Percentiles rank a stretch among this genome's conserved stretches.
These are phyloP conservation scores for Ascosphaera apis DNA, from an alignment of 2,329 filamentous ascomycete genomes.

Conservation along the genomic window DNA sequence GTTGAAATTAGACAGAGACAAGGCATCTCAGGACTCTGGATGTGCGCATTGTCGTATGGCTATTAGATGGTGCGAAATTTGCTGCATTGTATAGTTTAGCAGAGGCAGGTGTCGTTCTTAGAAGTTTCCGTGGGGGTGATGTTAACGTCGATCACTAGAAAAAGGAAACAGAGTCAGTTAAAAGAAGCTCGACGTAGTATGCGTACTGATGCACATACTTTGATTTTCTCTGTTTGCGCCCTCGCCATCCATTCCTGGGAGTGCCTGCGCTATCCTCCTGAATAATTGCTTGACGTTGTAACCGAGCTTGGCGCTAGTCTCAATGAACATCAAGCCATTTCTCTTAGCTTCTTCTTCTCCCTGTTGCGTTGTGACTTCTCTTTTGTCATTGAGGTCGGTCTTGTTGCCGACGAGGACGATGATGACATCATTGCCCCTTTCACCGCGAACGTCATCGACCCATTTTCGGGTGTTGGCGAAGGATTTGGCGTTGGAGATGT, in stretches of 20 bases:
- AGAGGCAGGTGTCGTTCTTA: slow-evolving; percentile 51
- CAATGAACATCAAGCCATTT: slow-evolving; percentile 92
- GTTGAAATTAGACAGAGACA: too few species aligned
- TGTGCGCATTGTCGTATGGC: too few species aligned
- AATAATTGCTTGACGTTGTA: slow-evolving; percentile 97
- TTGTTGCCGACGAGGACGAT: slow-evolving; percentile 98
- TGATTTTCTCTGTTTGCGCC: slow-evolving; percentile 55
- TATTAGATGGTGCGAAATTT: too few species aligned
- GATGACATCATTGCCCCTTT: slow-evolving; percentile 95
- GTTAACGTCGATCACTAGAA: slow-evolving; percentile 74
- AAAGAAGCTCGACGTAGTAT: too few species aligned
- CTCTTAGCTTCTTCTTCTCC: slow-evolving; percentile 97
- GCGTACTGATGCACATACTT: slow-evolving; percentile 42
- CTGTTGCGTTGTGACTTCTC: slow-evolving; percentile 87
- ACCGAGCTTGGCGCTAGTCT: slow-evolving; percentile 92
- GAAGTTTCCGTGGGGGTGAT: slow-evolving; percentile 46
- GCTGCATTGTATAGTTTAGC: too few species aligned
- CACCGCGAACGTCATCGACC: slow-evolving; percentile 94
- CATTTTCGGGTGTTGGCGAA: slow-evolving; percentile 99
- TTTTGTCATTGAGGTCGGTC: slow-evolving; percentile 94
- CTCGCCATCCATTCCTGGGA: slow-evolving; percentile 92
- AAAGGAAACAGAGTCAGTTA: slow-evolving; percentile 13
- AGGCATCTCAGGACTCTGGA: too few species aligned
- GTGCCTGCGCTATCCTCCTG: slow-evolving; percentile 89
- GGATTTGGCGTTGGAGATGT: slow-evolving; percentile 90